Evolutionary conservation across 805 yeast species (phyloP).

Genomic region (Gaillardinia entomophila): DNA sequence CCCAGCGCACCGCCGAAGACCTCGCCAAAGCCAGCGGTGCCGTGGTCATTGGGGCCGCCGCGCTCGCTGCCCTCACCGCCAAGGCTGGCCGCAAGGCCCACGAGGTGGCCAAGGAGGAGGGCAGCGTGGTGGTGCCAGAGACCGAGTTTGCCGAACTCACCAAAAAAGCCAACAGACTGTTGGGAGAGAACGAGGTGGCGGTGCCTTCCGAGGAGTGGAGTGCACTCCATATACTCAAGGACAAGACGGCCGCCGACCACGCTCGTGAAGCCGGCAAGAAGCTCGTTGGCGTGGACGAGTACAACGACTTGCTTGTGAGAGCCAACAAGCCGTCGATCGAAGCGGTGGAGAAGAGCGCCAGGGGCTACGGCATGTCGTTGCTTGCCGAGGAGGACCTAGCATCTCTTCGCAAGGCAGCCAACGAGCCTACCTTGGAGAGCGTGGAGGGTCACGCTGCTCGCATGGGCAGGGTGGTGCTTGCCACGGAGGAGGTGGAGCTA

Average conservation of each 20-base stretch:
- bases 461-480: constrained; percentile 4
- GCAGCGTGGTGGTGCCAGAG: background rate
- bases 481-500: constrained; percentile 7
- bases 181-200: too few relatives aligned
- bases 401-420: constrained; percentile 2
- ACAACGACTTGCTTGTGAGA: constrained; percentile 10
- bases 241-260: background rate
- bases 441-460: constrained; percentile 7
- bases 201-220: too few relatives aligned
- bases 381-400: constrained; percentile 8
- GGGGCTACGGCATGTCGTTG: constrained; percentile 9
- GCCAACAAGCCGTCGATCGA: constrained; percentile 20
- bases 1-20: constrained; percentile 5
- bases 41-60: constrained; percentile 21
- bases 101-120: background rate
- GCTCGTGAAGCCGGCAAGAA: constrained; percentile 11
- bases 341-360: constrained; percentile 24
- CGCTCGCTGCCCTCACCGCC: constrained; percentile 15
- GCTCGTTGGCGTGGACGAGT: constrained; percentile 17
- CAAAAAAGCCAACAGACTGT: constrained; percentile 4
- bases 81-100: constrained; percentile 6
- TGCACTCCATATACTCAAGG: too few relatives aligned
- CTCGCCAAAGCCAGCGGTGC: constrained; percentile 11
- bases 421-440: constrained; percentile 6
- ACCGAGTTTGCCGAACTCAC: constrained; percentile 3